Evolutionary conservation across 179 eudicot species (phyloP), one percentile per base, ranked within the genome.

Genomic region (Camellia oleifera): DNA sequence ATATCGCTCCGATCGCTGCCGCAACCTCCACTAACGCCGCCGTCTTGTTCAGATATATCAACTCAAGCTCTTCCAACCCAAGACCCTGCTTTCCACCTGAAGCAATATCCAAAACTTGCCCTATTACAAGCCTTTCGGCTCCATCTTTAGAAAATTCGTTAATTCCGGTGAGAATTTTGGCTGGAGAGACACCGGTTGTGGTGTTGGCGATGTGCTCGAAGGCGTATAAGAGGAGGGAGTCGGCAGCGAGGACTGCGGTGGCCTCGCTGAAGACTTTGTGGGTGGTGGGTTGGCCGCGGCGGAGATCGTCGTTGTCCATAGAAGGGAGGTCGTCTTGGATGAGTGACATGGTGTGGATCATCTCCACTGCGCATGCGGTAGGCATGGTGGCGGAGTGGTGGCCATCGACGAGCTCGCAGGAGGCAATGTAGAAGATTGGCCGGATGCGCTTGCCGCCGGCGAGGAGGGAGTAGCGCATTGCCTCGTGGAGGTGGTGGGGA

Each of bases 271-370:
- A 93, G 2, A 92, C 93, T 76, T 83, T 89, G 73, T 93, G 97
- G 52, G 89, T 90, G 2, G 97, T 90, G 8, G 92, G 94, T 71
- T 91, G 91, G 0, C 97, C 97, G 7, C 97, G 83, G 0, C 97
- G 86, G 26, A 91, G 85, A 23, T 93, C 94, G 68, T 91, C 97
- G 68, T 93, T 89, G 71, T 93, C 97, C 95, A 93, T 90, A 20
- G 92, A 91, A 2, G 97, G 97, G 5, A 91, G 85, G 68, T 91
- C 95, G 54, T 93, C 97, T 61, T 91, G 95, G 20, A 93, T 90
- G 2, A 93, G 77, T 1, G 95, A 91, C 97, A 91, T 91, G 54
- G 97, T 90, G 75, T 93, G 97, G 23, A 93, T 91, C 95, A 93
- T 91, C 80, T 93, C 97, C 53, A 89, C 88, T 12, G 95, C 95